phyloP scores from a whole-genome alignment of 257 asterid genomes.

The Mentha longifolia region DNA sequence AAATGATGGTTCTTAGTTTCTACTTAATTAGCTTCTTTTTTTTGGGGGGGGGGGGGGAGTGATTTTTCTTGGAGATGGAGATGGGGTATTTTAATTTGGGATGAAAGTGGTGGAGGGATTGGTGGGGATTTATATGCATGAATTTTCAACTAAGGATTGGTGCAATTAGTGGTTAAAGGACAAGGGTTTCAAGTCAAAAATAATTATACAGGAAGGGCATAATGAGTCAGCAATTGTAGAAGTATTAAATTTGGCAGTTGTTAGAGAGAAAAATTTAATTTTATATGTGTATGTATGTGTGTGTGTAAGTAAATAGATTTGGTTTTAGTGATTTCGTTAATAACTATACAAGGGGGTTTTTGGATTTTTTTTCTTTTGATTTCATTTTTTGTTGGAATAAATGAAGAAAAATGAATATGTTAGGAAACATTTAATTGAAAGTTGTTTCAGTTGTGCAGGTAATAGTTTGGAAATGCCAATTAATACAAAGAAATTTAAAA shows the following conservation, averaged over 20 bases:
- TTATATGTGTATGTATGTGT: neutral
- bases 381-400: constrained; percentile 7
- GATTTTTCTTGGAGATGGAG: neutral
- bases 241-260: constrained; percentile 46
- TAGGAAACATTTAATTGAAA: neutral
- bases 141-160: constrained; percentile 32
- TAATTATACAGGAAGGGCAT: constrained; percentile 16
- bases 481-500: neutral
- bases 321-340: constrained; percentile 16
- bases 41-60: too few relatives aligned
- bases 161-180: constrained; percentile 46
- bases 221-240: constrained; percentile 26
- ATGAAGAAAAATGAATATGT: neutral
- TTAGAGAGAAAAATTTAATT: constrained; percentile 2
- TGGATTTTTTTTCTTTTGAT: neutral
- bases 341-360: neutral
- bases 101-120: constrained; percentile 33
- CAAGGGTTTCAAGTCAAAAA: constrained; percentile 32
- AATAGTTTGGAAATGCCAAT: too few relatives aligned
- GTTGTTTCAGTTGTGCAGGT: neutral
- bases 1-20: neutral
- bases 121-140: constrained; percentile 38
- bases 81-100: neutral
- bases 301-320: neutral
- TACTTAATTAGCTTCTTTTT: neutral